Percentiles rank a stretch among this genome's conserved stretches.
Evolutionary conservation across 78 protist genomes (phyloP).

Genomic region (Bigelowiella natans): DNA sequence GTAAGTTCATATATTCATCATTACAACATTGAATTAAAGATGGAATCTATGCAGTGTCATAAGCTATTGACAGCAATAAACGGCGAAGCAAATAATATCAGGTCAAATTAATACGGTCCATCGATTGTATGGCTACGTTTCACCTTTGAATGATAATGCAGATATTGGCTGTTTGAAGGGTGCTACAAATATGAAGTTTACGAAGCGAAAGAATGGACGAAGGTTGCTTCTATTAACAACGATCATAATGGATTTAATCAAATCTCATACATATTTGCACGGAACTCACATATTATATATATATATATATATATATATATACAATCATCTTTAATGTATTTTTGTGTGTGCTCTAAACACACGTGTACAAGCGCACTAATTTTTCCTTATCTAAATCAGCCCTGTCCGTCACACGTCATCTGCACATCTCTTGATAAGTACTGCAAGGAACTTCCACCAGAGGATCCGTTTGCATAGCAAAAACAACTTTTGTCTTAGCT

Average conservation of each 20-base stretch:
- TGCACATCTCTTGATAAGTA: not conserved
- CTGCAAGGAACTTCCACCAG: not conserved
- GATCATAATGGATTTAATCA: not conserved
- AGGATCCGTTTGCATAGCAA: not conserved
- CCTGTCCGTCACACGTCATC: not conserved
- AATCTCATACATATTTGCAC: not conserved
- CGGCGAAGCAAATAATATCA: no score
- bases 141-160: no score
- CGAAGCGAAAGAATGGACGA: not conserved
- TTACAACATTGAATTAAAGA: no score
- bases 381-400: not conserved
- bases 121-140: no score
- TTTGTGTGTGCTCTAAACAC: not conserved
- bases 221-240: not conserved
- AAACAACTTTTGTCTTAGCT: no score
- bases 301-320: not conserved
- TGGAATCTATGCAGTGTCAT: no score
- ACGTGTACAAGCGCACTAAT: not conserved
- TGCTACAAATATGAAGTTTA: not conserved
- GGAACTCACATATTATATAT: not conserved
- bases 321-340: not conserved
- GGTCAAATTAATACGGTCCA: no score
- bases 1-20: no score
- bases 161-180: not conserved
- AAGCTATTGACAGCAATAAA: no score